phyloP scores from a whole-genome alignment of 1,284 basidiomycete genomes.

The Grifola frondosa region DNA sequence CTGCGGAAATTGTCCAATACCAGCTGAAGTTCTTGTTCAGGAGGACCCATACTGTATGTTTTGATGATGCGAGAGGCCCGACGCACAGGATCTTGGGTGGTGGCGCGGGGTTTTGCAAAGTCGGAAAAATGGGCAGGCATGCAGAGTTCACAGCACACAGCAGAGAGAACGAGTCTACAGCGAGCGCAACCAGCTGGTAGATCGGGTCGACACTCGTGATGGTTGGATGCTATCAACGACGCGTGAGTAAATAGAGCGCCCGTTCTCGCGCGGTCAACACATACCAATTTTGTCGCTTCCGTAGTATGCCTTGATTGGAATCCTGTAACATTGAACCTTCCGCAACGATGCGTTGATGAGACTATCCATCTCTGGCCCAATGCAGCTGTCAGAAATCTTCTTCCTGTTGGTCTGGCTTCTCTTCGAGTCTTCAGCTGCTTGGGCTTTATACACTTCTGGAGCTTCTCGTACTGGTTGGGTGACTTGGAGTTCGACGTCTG shows the following conservation, averaged over 20 bases:
- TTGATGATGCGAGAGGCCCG: slow-evolving; percentile 3
- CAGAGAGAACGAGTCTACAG: slow-evolving; percentile 1
- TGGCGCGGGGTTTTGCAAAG: not conserved
- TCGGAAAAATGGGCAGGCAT: slow-evolving; percentile 1
- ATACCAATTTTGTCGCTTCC: slow-evolving; percentile 6
- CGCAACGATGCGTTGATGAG: slow-evolving; percentile 8
- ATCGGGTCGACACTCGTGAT: not conserved
- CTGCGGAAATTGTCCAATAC: slow-evolving; percentile 4
- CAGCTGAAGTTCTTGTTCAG: not conserved
- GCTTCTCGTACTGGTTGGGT: too few relatives aligned
- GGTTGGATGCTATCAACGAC: not conserved
- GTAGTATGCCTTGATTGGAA: slow-evolving; percentile 8
- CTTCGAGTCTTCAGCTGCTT: too few relatives aligned
- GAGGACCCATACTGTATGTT: not conserved
- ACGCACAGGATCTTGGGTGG: not conserved
- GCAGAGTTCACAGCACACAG: slow-evolving; percentile 12
- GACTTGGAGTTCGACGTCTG: too few relatives aligned
- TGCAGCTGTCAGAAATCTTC: too few relatives aligned
- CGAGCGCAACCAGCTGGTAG: slow-evolving; percentile 1
- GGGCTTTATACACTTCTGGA: too few relatives aligned
- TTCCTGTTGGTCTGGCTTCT: too few relatives aligned
- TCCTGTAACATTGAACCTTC: slow-evolving; percentile 3
- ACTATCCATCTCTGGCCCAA: slow-evolving; percentile 9
- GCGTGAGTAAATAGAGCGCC: not conserved
- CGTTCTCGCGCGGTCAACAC: not conserved